Base-by-base conservation (phyloP, 2,329 filamentous ascomycete genomes). In the Colletotrichum cuscutae region DNA sequence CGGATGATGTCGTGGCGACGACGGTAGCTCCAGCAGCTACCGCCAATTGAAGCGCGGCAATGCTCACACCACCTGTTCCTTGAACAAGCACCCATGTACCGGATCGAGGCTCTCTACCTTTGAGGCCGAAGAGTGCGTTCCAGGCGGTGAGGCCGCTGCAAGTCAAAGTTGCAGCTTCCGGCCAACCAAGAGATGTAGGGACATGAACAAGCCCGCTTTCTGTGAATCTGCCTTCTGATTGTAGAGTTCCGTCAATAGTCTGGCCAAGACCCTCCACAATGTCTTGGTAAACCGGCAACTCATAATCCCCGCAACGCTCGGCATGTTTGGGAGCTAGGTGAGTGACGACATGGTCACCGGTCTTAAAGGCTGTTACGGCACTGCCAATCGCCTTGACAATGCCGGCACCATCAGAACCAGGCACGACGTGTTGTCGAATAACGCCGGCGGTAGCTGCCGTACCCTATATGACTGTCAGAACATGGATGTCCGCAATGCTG, bases 1-100 rank as follows among this genome's bases (percentile, higher is more conserved):
- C 84, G 0, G 86, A 88, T 0, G 87, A 90, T 0, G 89, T 91
- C 0, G 90, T 92, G 1, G 91, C 85, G 52, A 93, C 89, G 1
- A 91, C 86, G 1, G 74, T 85, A 9, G 87, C 86, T 3, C 88
- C 88, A 1, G 83, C 83, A 0, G 88, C 87, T 58, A 84, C 82
- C 8, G 88, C 87, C 52, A 85, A 78, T 68, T 84, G 82, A 8
- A 85, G 72, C 3, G 77, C 78, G 9, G 81, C 80, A 5, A 83
- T 76, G 57, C 81, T 82, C 9, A 85, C 82, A 3, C 84, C 84
- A 4, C 82, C 84, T 0, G 79, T 85, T 22, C 84, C 83, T 59
- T 84, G 83, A 2, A 82, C 78, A 1, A 85, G 76, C 0, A 85
- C 77, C 77, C 77, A 80, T 12, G 80, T 76, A 0, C 78, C 81